Percentiles rank a stretch among this genome's conserved stretches.
These are phyloP conservation scores for Chytriomyces sp. DNA, from an alignment of 192 early-diverging fungal species.

Conservation along the genomic window DNA sequence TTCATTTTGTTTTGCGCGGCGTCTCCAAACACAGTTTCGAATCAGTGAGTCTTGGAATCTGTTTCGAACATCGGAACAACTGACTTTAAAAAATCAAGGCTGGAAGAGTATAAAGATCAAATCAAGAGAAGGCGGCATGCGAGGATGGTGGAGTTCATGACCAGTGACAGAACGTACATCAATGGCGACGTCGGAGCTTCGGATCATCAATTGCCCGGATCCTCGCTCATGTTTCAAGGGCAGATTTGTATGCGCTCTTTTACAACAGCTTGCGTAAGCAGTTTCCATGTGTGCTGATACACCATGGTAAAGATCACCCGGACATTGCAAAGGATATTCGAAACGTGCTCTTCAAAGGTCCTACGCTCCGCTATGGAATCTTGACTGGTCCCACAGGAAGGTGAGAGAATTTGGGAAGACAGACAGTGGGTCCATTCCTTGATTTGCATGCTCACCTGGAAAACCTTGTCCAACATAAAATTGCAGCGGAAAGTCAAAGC, in stretches of 20 bases:
- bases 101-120: slow-evolving; percentile 27
- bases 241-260: slow-evolving; percentile 8
- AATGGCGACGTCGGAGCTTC: slow-evolving; percentile 5
- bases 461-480: background rate
- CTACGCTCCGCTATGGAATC: slow-evolving; percentile 26
- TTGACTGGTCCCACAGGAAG: slow-evolving; percentile 31
- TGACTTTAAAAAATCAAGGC: background rate
- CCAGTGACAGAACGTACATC: slow-evolving; percentile 16
- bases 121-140: slow-evolving; percentile 26
- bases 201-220: background rate
- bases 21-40: slow-evolving; percentile 2
- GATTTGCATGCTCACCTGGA: background rate
- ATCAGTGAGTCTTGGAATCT: background rate
- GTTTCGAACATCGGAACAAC: background rate
- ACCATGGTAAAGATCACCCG: slow-evolving; percentile 1
- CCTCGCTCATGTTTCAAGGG: slow-evolving; percentile 18
- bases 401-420: background rate
- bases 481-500: background rate
- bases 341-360: slow-evolving; percentile 17
- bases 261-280: background rate
- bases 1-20: slow-evolving; percentile 6
- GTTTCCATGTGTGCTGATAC: background rate
- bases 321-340: slow-evolving; percentile 17
- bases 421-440: background rate
- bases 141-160: slow-evolving; percentile 33